Evolutionary conservation across 1,284 basidiomycete genomes (phyloP).

Genomic region (Sutorius eximius): DNA sequence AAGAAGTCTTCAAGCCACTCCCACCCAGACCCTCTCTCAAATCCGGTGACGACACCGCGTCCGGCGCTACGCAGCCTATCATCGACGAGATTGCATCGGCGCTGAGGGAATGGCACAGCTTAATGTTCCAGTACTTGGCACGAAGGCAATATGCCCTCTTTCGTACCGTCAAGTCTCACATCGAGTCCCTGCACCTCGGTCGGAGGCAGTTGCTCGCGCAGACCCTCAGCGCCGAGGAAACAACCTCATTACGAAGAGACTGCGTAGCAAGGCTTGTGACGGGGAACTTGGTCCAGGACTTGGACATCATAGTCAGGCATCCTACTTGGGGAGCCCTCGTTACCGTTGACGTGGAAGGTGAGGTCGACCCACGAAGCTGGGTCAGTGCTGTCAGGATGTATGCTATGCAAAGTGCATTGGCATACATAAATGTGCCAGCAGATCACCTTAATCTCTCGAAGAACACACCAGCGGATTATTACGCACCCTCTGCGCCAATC

Average conservation of each 20-base stretch:
- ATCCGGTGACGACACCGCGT: slow-evolving; percentile 87
- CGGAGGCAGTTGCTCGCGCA: slow-evolving; percentile 88
- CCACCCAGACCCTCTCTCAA: slow-evolving; percentile 93
- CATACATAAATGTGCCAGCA: slow-evolving; percentile 69
- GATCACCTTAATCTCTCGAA: slow-evolving; percentile 39
- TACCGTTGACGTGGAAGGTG: slow-evolving; percentile 79
- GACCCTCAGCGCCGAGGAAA: slow-evolving; percentile 87
- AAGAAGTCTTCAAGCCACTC: slow-evolving; percentile 70
- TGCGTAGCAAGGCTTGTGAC: slow-evolving; percentile 87
- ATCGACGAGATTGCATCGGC: slow-evolving; percentile 98
- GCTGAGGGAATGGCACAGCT: slow-evolving; percentile 90
- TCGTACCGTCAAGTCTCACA: slow-evolving; percentile 83
- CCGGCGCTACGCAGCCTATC: slow-evolving; percentile 82
- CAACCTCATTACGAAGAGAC: slow-evolving; percentile 77
- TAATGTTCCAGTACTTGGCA: slow-evolving; percentile 90
- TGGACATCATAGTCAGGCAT: slow-evolving; percentile 95
- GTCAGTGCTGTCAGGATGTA: slow-evolving; percentile 87
- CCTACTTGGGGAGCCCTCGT: slow-evolving; percentile 88
- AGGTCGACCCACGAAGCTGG: slow-evolving; percentile 75
- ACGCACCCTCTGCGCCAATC: slow-evolving; percentile 40
- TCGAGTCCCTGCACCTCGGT: slow-evolving; percentile 88
- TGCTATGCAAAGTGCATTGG: slow-evolving; percentile 80
- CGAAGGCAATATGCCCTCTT: slow-evolving; percentile 90
- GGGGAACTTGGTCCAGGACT: slow-evolving; percentile 88
- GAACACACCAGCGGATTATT: slow-evolving; percentile 43